Evolutionary conservation across 2,329 filamentous ascomycete genomes (phyloP), one percentile per base, ranked within the genome.

Genomic region (Stromatinia cepivora): DNA sequence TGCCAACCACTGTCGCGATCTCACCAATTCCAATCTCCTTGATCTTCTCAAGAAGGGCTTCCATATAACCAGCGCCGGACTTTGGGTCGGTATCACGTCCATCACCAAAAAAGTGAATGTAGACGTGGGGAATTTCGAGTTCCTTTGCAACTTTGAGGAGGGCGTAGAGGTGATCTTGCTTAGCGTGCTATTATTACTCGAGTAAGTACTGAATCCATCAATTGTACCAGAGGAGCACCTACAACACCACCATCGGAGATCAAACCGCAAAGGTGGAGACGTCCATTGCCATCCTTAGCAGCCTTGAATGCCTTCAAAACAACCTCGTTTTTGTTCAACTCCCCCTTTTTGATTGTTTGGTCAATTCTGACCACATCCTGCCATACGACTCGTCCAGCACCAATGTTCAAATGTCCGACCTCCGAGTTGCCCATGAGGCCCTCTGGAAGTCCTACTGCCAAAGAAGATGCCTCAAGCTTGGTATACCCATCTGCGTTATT

Each of bases 361-460:
- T 97, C 95, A 82, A 99, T 99, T 77, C 95, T 92, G 74, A 99
- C 95, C 73, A 96, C 92, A 81, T 95, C 94, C 82, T 99, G 95
- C 95, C 95, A 99, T 77, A 99, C 95, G 71, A 99, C 95, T 78
- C 95, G 88, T 70, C 95, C 95, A 70, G 95, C 95, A 77, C 95
- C 95, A 80, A 99, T 98, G 86, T 99, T 99, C 84, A 99, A 83
- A 82, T 99, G 95, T 72, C 95, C 95, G 80, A 99, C 95, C 82
- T 99, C 95, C 76, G 92, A 97, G 86, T 99, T 99, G 74, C 95
- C 95, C 95, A 99, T 99, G 75, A 99, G 85, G 70, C 95, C 95
- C 80, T 99, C 94, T 28, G 95, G 95, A 66, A 99, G 88, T 74
- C 95, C 95, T 74, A 99, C 95, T 58, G 95, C 95, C 71, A 97